Evolutionary conservation across 805 yeast species (phyloP), one percentile per base, ranked within the genome.

Genomic region (Candida michaelii): DNA sequence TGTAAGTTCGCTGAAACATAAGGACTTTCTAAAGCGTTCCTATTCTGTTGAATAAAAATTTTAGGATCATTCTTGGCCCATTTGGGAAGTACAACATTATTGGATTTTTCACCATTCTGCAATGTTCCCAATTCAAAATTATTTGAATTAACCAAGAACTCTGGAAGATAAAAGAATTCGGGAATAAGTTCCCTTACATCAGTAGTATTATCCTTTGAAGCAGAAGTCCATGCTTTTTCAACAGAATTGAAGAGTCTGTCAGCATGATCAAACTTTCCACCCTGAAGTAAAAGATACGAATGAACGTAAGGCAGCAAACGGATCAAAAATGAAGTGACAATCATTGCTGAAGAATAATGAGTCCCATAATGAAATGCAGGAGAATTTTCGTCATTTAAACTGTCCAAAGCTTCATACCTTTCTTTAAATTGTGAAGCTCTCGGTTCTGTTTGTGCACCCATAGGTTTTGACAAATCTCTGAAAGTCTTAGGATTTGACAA

Each of bases 341-440:
- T 88, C 97, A 89, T 89, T 0, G 96, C 95, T 0, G 95, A 86
- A 0, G 96, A 88, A 57, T 89, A 89, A 59, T 89, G 97, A 0
- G 97, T 89, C 2, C 97, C 97, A 55, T 89, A 89, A 58, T 89
- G 96, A 60, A 89, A 89, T 0, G 96, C 86, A 0, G 89, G 89
- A 0, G 88, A 69, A 15, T 52, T 45, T 0, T 62, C 69, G 48
- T 84, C 89, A 13, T 75, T 53, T 43, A 89, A 65, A 41, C 85
- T 80, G 16, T 67, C 74, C 17, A 87, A 63, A 0, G 95, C 89
- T 15, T 83, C 83, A 52, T 73, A 89, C 40, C 96, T 63, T 43
- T 87, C 93, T 36, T 68, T 64, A 53, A 88, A 89, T 53, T 79
- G 80, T 0, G 55, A 49, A 2, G 82, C 86, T 44, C 96, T 69